These are phyloP conservation scores for Ascochyta lentis DNA, from an alignment of 2,329 filamentous ascomycete species.

Conservation along the genomic window DNA sequence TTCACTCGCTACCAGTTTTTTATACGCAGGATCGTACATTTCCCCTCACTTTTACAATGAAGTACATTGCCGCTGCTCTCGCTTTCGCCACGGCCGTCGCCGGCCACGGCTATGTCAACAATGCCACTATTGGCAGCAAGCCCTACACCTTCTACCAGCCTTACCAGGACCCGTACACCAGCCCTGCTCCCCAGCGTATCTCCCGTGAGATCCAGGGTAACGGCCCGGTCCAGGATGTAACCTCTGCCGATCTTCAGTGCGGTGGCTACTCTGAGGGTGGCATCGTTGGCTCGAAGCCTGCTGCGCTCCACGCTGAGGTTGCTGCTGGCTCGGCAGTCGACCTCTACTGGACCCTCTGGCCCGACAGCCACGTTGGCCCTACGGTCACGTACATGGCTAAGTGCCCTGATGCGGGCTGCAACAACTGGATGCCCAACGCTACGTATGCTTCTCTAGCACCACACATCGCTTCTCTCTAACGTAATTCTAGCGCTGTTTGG, in stretches of 20 bases:
- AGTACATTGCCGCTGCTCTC: slow-evolving; percentile 39
- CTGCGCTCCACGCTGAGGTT: slow-evolving; percentile 60
- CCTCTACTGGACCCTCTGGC: slow-evolving; percentile 61
- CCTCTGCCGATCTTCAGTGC: slow-evolving; percentile 63
- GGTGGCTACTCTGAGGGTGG: slow-evolving; percentile 60
- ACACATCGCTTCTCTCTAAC: slow-evolving; percentile 2
- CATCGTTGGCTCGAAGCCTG: slow-evolving; percentile 59
- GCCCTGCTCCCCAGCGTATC: slow-evolving; percentile 56
- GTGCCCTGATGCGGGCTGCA: slow-evolving; percentile 61
- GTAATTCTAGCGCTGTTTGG: slow-evolving; percentile 55
- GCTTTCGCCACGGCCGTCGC: slow-evolving; percentile 38
- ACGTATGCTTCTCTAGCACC: slow-evolving; percentile 33
- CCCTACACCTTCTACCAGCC: slow-evolving; percentile 47
- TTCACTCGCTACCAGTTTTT: slow-evolving; percentile 12
- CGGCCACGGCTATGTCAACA: slow-evolving; percentile 47
- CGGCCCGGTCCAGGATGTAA: slow-evolving; percentile 63
- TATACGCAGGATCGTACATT: slow-evolving; percentile 18
- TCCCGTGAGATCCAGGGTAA: slow-evolving; percentile 65
- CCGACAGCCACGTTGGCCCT: slow-evolving; percentile 60
- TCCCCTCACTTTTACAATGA: slow-evolving; percentile 35
- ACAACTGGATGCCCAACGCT: slow-evolving; percentile 56
- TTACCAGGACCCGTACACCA: slow-evolving; percentile 44
- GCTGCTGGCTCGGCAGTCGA: slow-evolving; percentile 62
- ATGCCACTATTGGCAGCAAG: slow-evolving; percentile 42
- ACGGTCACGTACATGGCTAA: slow-evolving; percentile 66